Percentiles rank a stretch among this genome's conserved stretches.
phyloP scores from a whole-genome alignment of 176 grass and related monocot genomes.

The Olyra latifolia region DNA sequence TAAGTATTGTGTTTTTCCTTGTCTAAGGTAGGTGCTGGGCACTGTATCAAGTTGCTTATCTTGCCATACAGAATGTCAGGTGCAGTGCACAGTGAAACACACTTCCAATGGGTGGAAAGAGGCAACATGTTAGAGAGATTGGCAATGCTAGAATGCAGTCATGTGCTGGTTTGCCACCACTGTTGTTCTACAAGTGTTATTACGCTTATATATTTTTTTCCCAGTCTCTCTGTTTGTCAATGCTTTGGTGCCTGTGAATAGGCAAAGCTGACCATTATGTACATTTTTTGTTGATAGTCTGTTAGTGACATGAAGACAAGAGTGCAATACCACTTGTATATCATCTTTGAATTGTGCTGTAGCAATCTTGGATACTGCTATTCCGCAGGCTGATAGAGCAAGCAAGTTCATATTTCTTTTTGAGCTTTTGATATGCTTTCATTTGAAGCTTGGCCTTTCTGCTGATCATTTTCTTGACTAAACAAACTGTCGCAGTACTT shows the following conservation, averaged over 20 bases:
- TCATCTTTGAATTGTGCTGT: constrained; percentile 10
- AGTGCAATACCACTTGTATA: constrained; percentile 7
- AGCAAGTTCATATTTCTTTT: neutral
- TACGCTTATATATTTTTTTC: neutral
- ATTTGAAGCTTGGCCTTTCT: constrained; percentile 6
- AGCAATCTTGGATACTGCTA: neutral
- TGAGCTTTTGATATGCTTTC: constrained; percentile 9
- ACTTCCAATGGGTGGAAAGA: neutral
- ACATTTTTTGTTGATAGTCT: constrained; percentile 26
- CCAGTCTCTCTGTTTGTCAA: constrained; percentile 10
- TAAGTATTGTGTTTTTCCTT: neutral
- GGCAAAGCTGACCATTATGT: neutral
- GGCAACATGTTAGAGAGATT: neutral
- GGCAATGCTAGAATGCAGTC: neutral
- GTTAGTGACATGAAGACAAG: neutral
- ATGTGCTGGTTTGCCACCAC: constrained; percentile 17
- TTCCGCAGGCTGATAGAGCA: constrained; percentile 20
- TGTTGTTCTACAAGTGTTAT: constrained; percentile 2
- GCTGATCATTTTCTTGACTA: constrained; percentile 3
- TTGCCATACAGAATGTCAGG: neutral
- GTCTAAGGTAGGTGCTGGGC: neutral
- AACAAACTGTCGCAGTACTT: constrained; percentile 12
- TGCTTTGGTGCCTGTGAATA: constrained; percentile 13
- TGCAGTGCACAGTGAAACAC: neutral
- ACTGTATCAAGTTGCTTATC: constrained; percentile 1